Percentiles rank a stretch among this genome's conserved stretches.
Evolutionary conservation across 2,329 filamentous ascomycete species (phyloP).

Genomic region (Diaporthe ilicicola): DNA sequence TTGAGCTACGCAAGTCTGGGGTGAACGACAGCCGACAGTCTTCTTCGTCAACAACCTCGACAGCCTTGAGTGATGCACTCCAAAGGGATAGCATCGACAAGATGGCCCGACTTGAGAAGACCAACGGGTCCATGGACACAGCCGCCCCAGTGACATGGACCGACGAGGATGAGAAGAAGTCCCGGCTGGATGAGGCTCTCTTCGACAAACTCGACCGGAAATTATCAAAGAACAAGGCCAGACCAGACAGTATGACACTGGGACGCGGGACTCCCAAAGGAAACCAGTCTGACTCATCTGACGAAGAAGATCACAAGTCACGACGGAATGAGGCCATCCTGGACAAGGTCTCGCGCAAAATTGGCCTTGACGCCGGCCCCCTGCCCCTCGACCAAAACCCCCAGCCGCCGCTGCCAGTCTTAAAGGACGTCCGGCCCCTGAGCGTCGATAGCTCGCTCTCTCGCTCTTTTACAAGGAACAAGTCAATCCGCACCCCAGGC

Average conservation of each 20-base stretch:
- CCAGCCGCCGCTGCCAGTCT: background rate
- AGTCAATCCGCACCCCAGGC: background rate
- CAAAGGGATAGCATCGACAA: background rate
- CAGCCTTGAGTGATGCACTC: background rate
- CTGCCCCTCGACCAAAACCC: background rate
- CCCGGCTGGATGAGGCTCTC: background rate
- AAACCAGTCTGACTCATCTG: background rate
- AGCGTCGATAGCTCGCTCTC: background rate
- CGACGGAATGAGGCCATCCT: background rate
- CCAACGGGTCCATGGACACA: background rate
- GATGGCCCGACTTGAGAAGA: background rate
- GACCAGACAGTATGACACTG: background rate
- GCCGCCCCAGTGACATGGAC: background rate
- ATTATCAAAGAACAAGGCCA: background rate
- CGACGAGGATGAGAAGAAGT: background rate
- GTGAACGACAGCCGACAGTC: background rate
- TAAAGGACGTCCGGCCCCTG: background rate
- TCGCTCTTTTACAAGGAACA: background rate
- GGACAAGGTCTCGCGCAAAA: conserved; percentile 7
- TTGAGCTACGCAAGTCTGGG: background rate
- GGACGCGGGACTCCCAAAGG: background rate
- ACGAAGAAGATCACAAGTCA: background rate
- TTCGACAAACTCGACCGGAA: background rate
- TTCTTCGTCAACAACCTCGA: background rate
- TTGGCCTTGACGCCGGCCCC: background rate